Conservation (phyloP, 805 yeast genomes). For the Yarrowia yakushimensis region DNA sequence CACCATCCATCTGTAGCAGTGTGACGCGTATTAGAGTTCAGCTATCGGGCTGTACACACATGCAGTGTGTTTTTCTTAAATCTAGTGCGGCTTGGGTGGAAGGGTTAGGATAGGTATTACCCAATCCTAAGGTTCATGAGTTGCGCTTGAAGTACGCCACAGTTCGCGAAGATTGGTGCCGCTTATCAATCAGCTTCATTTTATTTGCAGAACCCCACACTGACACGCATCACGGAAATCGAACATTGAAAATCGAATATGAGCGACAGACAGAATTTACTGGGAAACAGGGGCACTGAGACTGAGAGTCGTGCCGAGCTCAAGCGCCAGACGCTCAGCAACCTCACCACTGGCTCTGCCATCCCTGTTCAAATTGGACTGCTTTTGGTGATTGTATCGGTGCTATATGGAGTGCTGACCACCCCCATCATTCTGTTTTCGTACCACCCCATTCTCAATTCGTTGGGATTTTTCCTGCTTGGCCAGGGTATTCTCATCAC, state of each 20-base stretch:
- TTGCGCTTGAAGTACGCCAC: slow-evolving; percentile 13
- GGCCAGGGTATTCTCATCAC: slow-evolving; percentile 34
- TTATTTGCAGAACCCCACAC: neutral
- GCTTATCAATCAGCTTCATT: slow-evolving; percentile 13
- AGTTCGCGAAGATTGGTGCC: neutral
- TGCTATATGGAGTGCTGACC: slow-evolving; percentile 25
- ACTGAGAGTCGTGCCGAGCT: neutral
- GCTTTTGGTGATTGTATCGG: slow-evolving; percentile 13
- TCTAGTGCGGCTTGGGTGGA: neutral
- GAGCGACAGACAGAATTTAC: slow-evolving; percentile 12
- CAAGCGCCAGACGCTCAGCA: slow-evolving; percentile 33
- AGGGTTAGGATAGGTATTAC: neutral
- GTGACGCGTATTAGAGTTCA: neutral
- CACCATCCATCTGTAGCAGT: neutral
- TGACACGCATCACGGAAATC: neutral
- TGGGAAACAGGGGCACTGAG: neutral
- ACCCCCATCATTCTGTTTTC: slow-evolving; percentile 32
- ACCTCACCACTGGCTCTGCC: slow-evolving; percentile 34
- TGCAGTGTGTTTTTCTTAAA: neutral
- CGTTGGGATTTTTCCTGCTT: slow-evolving; percentile 31
- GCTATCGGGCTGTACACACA: neutral
- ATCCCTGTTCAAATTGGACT: slow-evolving; percentile 40
- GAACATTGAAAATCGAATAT: neutral
- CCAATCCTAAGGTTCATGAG: neutral
- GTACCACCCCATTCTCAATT: slow-evolving; percentile 34